A percentile compares a stretch with the other conserved stretches of the same genome.
Conservation (phyloP, 2,329 filamentous ascomycete genomes). For the Macrophomina pseudophaseolina region DNA sequence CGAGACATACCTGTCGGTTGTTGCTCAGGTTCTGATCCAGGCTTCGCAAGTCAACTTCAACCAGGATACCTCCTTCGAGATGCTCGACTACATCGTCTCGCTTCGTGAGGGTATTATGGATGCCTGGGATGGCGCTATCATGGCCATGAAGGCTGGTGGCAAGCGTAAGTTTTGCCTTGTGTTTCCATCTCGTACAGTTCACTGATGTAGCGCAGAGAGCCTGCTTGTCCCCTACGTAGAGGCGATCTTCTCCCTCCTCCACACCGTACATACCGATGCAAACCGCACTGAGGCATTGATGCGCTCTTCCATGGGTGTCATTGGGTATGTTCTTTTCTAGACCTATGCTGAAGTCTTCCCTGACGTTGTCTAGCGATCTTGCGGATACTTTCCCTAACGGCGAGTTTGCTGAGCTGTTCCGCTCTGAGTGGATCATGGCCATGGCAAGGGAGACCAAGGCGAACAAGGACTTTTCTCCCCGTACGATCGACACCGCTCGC, state of each 20-base stretch:
- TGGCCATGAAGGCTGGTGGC: slow-evolving; percentile 83
- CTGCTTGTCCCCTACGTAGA: slow-evolving; percentile 78
- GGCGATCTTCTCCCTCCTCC: slow-evolving; percentile 85
- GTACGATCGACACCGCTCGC: slow-evolving; percentile 91
- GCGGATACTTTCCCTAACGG: slow-evolving; percentile 92
- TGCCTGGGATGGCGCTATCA: slow-evolving; percentile 96
- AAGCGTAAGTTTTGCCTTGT: slow-evolving; percentile 55
- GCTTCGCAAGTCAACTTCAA: slow-evolving; percentile 81
- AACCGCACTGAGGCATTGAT: slow-evolving; percentile 92
- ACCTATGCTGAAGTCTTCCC: slow-evolving; percentile 27
- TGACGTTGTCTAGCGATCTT: slow-evolving; percentile 72
- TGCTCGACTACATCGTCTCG: slow-evolving; percentile 95
- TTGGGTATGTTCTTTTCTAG: slow-evolving; percentile 69
- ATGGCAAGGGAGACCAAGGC: slow-evolving; percentile 92
- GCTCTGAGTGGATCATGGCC: slow-evolving; percentile 84
- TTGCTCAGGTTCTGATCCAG: slow-evolving; percentile 92
- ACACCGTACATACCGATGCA: slow-evolving; percentile 76
- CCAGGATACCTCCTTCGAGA: slow-evolving; percentile 85
- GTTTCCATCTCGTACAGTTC: not conserved
- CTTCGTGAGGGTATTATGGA: slow-evolving; percentile 98
- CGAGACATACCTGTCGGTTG: slow-evolving; percentile 88
- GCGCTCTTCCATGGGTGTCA: slow-evolving; percentile 94
- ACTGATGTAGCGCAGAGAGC: slow-evolving; percentile 51
- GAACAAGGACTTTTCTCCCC: slow-evolving; percentile 82
- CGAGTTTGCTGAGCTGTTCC: slow-evolving; percentile 82